These are phyloP conservation scores for Debaryomyces fabryi DNA, from an alignment of 1,139 yeast genomes.

Conservation along the genomic window DNA sequence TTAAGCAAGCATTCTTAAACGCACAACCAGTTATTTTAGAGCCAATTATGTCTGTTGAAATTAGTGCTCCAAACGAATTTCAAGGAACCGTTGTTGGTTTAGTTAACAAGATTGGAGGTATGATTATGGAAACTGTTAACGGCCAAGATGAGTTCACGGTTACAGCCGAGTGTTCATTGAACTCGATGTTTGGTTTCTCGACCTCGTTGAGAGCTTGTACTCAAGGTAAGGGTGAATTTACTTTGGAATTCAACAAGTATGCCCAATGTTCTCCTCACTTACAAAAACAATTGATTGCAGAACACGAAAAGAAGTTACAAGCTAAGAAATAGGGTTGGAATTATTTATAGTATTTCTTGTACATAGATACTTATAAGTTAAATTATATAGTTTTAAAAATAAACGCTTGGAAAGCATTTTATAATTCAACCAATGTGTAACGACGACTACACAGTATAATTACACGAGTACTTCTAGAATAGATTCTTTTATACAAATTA, in stretches of 20 bases:
- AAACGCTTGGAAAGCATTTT: neutral
- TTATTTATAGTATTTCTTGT: constrained; percentile 14
- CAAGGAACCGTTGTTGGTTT: constrained; percentile 93
- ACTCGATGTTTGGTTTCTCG: constrained; percentile 95
- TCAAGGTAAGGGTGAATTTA: constrained; percentile 98
- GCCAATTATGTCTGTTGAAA: constrained; percentile 93
- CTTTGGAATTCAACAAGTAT: constrained; percentile 91
- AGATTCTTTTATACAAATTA: constrained; percentile 12
- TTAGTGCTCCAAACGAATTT: constrained; percentile 94
- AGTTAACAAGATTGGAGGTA: constrained; percentile 88
- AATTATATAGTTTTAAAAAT: constrained; percentile 1
- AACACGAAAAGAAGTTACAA: constrained; percentile 53
- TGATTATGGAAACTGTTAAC: constrained; percentile 91
- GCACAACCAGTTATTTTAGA: constrained; percentile 89
- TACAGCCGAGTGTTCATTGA: constrained; percentile 91
- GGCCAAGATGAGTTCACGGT: constrained; percentile 94
- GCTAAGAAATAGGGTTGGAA: constrained; percentile 24
- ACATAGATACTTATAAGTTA: constrained; percentile 12
- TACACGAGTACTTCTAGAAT: neutral
- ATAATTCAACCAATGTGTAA: too few relatives aligned
- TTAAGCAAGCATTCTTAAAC: constrained; percentile 82
- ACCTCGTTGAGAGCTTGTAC: constrained; percentile 94
- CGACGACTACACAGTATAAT: too few relatives aligned
- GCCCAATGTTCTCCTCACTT: constrained; percentile 89
- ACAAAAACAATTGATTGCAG: constrained; percentile 88